Evolutionary conservation across 2,329 filamentous ascomycete genomes (phyloP), one percentile per base, ranked within the genome.

Genomic region (Ophioceras dolichostomum): DNA sequence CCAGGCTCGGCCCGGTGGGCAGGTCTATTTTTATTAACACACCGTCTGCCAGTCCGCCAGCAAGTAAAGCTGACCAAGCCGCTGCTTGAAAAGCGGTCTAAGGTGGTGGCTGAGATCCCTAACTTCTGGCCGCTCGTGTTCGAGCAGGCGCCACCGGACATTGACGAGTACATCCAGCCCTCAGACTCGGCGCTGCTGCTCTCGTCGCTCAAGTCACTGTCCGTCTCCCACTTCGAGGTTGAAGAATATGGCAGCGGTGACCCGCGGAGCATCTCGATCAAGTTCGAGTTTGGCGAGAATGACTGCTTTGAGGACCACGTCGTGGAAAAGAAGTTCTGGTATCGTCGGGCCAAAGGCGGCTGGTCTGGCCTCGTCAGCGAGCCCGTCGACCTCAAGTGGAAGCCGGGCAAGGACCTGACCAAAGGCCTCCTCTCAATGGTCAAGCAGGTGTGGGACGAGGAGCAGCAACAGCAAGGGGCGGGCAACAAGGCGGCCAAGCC

Each of bases 81-180:
- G 32, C 72, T 94, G 43, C 94, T 86, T 66, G 68, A 73, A 50
- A 83, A 83, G 62, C 85, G 89, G 55, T 68, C 74, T 46, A 70
- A 74, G 49, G 61, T 86, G 45, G 66, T 91, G 45, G 60, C 72
- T 45, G 68, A 79, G 53, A 88, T 95, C 53, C 74, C 77, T 49
- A 77, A 84, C 64, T 98, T 96, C 75, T 96, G 91, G 91, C 70
- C 84, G n/a, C 74, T 93, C 41, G 88, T 95, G 40, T 72, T 96
- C 56, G 84, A 94, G 65, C 81, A 87, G 62, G 79, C 83, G 3
- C 87, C 88, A 2, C 70, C 73, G 33, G 86, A 94, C 45, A 73
- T 98, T 49, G 87, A 94, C 62, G 79, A 86, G 60, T 87, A 80
- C 68, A 82, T 96, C 55, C 79, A 86, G 55, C 82, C 85, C 31